A percentile compares a stretch with the other conserved stretches of the same genome.
Conservation (phyloP, 768 basidiomycete species). For the Trametes meyenii region DNA sequence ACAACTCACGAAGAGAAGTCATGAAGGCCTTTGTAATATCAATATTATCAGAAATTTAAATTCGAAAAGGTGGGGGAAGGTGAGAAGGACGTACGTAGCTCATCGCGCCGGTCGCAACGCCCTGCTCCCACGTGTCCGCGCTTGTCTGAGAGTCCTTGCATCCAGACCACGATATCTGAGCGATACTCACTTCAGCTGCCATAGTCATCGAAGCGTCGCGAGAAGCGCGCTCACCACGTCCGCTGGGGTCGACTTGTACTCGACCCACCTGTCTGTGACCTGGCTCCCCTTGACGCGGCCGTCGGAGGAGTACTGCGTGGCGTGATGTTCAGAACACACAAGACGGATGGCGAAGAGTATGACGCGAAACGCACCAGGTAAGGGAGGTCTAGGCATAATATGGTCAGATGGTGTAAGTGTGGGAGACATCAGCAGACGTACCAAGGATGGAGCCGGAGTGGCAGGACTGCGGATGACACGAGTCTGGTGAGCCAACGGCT, state of each 20-base stretch:
- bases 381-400: conserved; percentile 55
- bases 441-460: conserved; percentile 91
- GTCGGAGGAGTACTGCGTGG: conserved; percentile 34
- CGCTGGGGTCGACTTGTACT: conserved; percentile 68
- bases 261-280: conserved; percentile 26
- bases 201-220: background rate
- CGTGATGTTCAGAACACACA: background rate
- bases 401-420: background rate
- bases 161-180: conserved; percentile 82
- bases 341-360: background rate
- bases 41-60: no score
- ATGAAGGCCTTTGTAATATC: conserved; percentile 57
- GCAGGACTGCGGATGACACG: conserved; percentile 55
- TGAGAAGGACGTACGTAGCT: conserved; percentile 57
- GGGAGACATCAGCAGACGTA: conserved; percentile 35
- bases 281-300: conserved; percentile 35
- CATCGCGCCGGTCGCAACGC: conserved; percentile 77
- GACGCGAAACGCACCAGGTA: conserved; percentile 50
- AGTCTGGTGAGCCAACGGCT: background rate
- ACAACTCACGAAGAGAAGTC: conserved; percentile 49
- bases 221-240: conserved; percentile 67
- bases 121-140: conserved; percentile 70
- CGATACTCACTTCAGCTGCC: background rate
- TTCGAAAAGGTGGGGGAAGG: background rate
- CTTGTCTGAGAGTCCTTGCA: conserved; percentile 85